Evolutionary conservation across 192 early-diverging fungal species (phyloP), one percentile per base, ranked within the genome.

Genomic region (Podila horticola): DNA sequence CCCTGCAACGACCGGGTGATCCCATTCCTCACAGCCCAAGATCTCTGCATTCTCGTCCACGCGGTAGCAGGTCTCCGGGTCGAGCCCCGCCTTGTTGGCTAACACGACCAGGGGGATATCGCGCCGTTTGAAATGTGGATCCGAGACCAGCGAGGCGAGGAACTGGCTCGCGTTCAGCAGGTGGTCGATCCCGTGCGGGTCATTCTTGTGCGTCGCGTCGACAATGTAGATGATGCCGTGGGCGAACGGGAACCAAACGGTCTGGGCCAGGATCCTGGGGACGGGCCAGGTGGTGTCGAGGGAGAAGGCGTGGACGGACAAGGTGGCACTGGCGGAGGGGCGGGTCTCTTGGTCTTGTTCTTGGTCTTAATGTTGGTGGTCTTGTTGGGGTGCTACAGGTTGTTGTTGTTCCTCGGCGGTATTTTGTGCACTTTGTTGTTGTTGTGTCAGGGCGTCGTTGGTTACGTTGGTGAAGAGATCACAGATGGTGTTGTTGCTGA

Each of bases 41-140:
- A 81, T 81, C 31, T 73, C 77, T 69, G 71, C 71, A 73, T 73
- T 81, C 71, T 81, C 77, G 59, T 81, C 77, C 20, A 81, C 59
- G 4, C 77, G 69, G 33, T 67, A 81, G 49, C 77, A 81, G 4
- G 76, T 79, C 65, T 81, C 77, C 1, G 69, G 65, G 36, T 81
- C 71, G n/a, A 66, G 12, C 2, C 77, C 77, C 2, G 77, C 77
- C 67, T 81, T 81, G 55, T 81, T 81, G 5, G 77, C 77, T 69
- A 81, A 81, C 11, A 81, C 69, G 3, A 73, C 71, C 36, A 81
- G 63, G 17, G 77, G 77, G 22, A 81, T 72, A 69, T 81, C 77
- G 31, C 33, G 57, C 2, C 77, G 50, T 13, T 52, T 48, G 58
- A 81, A 81, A 31, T 72, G 70, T 0, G 70, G 66, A 24, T 81